Evolutionary conservation across 768 basidiomycete genomes (phyloP).

Genomic region (Pleurotus citrinopileatus): DNA sequence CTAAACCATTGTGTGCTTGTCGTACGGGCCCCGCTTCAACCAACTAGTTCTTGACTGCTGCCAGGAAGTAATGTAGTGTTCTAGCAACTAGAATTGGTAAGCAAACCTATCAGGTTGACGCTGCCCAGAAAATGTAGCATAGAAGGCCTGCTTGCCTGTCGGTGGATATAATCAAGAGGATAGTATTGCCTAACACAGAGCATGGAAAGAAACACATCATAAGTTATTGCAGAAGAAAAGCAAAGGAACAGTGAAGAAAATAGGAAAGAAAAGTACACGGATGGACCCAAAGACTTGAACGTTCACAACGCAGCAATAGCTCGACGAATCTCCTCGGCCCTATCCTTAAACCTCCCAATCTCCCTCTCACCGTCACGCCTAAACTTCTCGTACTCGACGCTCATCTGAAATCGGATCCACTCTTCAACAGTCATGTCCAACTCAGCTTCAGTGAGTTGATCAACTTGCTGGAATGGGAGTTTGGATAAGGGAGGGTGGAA

Average conservation of each 20-base stretch:
- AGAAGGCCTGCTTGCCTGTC: too few species aligned
- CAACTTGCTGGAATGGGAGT: constrained; percentile 41
- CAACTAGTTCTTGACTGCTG: too few species aligned
- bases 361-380: constrained; percentile 47
- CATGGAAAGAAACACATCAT: too few species aligned
- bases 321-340: constrained; percentile 36
- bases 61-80: too few species aligned
- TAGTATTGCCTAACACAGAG: too few species aligned
- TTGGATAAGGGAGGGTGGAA: constrained; percentile 41
- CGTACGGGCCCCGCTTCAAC: too few species aligned
- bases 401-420: constrained; percentile 78
- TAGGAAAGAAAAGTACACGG: not conserved
- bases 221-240: not conserved
- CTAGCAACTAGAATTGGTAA: too few species aligned
- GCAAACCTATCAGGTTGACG: too few species aligned
- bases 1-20: too few species aligned
- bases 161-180: too few species aligned
- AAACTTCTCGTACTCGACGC: constrained; percentile 60
- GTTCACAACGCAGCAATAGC: constrained; percentile 29
- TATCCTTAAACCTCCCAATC: constrained; percentile 45
- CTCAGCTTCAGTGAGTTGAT: constrained; percentile 59
- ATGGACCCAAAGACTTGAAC: not conserved
- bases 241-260: not conserved
- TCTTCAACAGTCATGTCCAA: constrained; percentile 80
- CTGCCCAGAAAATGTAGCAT: too few species aligned